These are phyloP conservation scores for Cronartium quercuum DNA, from an alignment of 1,284 basidiomycete species.

Conservation along the genomic window DNA sequence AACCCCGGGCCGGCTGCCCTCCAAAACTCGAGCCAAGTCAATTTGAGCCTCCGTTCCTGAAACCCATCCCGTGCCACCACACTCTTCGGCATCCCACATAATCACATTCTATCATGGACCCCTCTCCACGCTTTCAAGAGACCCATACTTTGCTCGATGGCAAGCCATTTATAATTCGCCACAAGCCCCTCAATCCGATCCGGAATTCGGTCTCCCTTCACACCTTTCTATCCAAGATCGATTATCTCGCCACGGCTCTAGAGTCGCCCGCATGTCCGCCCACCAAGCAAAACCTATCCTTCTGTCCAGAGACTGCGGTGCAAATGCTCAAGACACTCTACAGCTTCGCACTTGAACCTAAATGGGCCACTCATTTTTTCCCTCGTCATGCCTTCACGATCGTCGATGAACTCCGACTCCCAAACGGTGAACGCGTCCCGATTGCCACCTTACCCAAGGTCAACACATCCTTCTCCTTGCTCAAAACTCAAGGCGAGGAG, in stretches of 20 bases:
- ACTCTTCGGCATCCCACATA: too few relatives aligned
- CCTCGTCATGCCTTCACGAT: slow-evolving; percentile 12
- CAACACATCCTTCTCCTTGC: slow-evolving; percentile 17
- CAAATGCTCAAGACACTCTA: slow-evolving; percentile 24
- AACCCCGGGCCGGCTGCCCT: too few relatives aligned
- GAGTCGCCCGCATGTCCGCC: slow-evolving; percentile 24
- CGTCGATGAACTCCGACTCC: neutral
- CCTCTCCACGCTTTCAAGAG: neutral
- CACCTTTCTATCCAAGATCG: slow-evolving; percentile 29
- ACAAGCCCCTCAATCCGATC: neutral
- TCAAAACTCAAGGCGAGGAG: slow-evolving; percentile 25
- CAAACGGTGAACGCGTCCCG: neutral
- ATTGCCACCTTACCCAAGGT: slow-evolving; percentile 14
- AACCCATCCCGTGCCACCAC: too few relatives aligned
- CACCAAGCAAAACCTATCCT: slow-evolving; percentile 8
- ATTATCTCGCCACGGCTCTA: slow-evolving; percentile 20
- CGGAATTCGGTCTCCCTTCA: slow-evolving; percentile 17
- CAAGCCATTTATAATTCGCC: neutral
- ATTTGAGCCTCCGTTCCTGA: too few relatives aligned
- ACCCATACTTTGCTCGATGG: neutral
- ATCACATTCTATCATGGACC: neutral
- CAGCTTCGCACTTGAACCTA: slow-evolving; percentile 19
- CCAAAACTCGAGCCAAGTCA: too few relatives aligned
- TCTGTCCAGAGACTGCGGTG: slow-evolving; percentile 8
- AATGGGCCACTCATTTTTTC: slow-evolving; percentile 34